Evolutionary conservation across 192 early-diverging fungal species (phyloP).

Genomic region (Coemansia sp.): DNA sequence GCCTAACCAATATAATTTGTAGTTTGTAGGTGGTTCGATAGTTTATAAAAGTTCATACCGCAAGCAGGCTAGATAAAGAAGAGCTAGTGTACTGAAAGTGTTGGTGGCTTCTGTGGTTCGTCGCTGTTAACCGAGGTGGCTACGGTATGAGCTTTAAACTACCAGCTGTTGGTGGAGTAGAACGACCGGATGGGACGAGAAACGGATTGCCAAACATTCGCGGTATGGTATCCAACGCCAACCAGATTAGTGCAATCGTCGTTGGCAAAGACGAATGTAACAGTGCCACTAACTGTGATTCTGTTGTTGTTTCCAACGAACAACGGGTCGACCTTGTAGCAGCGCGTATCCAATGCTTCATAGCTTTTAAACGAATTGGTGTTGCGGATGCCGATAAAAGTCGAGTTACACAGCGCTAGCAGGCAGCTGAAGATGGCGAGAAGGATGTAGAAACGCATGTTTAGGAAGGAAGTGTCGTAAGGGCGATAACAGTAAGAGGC

Average conservation of each 20-base stretch:
- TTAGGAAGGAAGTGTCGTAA: not conserved
- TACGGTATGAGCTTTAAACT: not conserved
- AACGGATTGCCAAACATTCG: not conserved
- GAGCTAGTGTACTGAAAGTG: not conserved
- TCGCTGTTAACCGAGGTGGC: not conserved
- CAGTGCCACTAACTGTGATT: not conserved
- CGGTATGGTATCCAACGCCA: not conserved
- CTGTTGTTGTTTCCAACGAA: not conserved
- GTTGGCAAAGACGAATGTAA: not conserved
- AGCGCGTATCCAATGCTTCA: not conserved
- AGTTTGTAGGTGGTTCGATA: not conserved
- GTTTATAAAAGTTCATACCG: not conserved
- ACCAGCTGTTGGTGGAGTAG: slow-evolving; percentile 2
- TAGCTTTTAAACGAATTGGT: not conserved
- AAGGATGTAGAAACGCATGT: not conserved
- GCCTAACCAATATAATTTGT: not conserved
- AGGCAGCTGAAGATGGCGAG: slow-evolving; percentile 7
- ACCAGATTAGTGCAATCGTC: slow-evolving; percentile 5
- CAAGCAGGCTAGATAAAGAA: not conserved
- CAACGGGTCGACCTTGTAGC: not conserved
- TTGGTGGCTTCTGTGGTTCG: not conserved
- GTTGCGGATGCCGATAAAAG: not conserved
- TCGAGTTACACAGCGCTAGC: slow-evolving; percentile 7
- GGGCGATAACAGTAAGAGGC: no score
- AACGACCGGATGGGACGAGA: slow-evolving; percentile 8